Evolutionary conservation across 805 yeast genomes (phyloP).

Genomic region (Torulaspora microellipsoides): DNA sequence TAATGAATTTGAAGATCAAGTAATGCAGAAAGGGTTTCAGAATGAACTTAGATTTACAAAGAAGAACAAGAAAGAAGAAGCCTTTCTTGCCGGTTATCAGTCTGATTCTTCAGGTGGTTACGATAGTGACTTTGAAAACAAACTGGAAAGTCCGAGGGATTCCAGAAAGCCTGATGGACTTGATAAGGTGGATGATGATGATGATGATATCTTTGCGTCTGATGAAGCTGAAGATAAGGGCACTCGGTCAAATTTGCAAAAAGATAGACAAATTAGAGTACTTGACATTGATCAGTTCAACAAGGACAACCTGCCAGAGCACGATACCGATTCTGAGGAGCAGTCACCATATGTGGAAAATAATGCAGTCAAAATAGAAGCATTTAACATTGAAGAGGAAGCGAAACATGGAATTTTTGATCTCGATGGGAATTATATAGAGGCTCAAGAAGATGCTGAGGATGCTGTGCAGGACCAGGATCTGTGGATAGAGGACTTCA

Average conservation of each 20-base stretch:
- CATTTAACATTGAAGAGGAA: conserved; percentile 49
- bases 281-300: conserved; percentile 30
- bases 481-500: conserved; percentile 25
- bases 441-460: conserved; percentile 31
- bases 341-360: conserved; percentile 17
- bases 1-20: conserved; percentile 1
- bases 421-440: conserved; percentile 46
- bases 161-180: background rate
- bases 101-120: conserved; percentile 14
- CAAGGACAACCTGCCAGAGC: conserved; percentile 9
- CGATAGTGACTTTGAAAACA: conserved; percentile 6
- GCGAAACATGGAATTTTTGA: conserved; percentile 48
- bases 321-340: conserved; percentile 17
- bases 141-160: background rate
- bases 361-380: conserved; percentile 40
- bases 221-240: conserved; percentile 16
- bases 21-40: too few species aligned
- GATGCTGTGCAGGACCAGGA: conserved; percentile 15
- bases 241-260: conserved; percentile 1
- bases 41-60: conserved; percentile 7
- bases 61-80: conserved; percentile 5
- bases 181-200: conserved; percentile 22
- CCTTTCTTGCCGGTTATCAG: conserved; percentile 4
- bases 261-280: conserved; percentile 1
- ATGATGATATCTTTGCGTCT: conserved; percentile 45